Percentiles rank a stretch among this genome's conserved stretches.
These are phyloP conservation scores for Penicillium sp. DNA, from an alignment of 2,329 filamentous ascomycete species.

Conservation along the genomic window DNA sequence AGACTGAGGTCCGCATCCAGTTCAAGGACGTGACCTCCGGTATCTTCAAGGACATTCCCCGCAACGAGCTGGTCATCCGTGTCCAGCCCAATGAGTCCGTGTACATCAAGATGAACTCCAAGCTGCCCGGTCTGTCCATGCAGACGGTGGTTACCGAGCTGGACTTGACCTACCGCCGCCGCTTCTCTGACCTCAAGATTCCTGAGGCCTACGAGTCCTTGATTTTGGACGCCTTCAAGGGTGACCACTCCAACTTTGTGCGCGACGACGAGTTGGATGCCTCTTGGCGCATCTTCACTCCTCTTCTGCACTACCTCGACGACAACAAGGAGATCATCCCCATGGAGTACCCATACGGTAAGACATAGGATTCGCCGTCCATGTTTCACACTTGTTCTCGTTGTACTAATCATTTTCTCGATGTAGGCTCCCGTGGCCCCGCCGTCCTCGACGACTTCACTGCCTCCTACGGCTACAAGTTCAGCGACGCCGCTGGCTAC, in stretches of 20 bases:
- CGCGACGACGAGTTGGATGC: constrained; percentile 96
- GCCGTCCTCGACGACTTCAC: constrained; percentile 98
- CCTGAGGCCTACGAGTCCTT: constrained; percentile 98
- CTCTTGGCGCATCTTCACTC: constrained; percentile 98
- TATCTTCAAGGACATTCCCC: constrained; percentile 99
- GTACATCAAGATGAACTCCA: constrained; percentile 99
- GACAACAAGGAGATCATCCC: constrained; percentile 99
- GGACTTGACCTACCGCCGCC: constrained; percentile 94
- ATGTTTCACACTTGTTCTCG: background rate
- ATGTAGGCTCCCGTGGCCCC: constrained; percentile 86
- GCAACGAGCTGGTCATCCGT: constrained; percentile 98
- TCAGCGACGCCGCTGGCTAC: constrained; percentile 93
- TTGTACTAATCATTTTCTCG: background rate
- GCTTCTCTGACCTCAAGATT: constrained; percentile 99
- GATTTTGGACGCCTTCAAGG: constrained; percentile 96
- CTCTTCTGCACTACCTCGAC: constrained; percentile 95
- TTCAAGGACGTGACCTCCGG: constrained; percentile 99
- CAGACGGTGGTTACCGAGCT: constrained; percentile 98
- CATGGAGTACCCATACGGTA: constrained; percentile 99
- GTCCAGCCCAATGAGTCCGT: constrained; percentile 99
- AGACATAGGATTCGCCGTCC: constrained; percentile 41
- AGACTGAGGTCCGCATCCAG: constrained; percentile 98
- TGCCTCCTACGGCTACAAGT: constrained; percentile 97
- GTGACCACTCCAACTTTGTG: constrained; percentile 99
- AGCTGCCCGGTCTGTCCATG: constrained; percentile 97